A percentile compares a stretch with the other conserved stretches of the same genome.
Evolutionary conservation across 129 eudicot genomes (phyloP).

Genomic region (Cynara cardunculus): DNA sequence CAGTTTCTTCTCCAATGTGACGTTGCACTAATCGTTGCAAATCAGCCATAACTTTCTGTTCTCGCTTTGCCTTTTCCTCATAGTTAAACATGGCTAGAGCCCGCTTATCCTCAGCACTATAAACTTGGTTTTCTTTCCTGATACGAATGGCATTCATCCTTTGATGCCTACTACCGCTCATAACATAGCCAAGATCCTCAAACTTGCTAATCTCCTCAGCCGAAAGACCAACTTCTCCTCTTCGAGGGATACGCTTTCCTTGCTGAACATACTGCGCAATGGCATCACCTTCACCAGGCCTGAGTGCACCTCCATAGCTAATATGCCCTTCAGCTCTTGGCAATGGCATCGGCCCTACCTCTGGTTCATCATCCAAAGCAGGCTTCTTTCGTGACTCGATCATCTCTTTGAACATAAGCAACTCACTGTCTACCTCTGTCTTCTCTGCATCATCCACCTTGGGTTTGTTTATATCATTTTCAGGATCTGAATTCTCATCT

Average conservation of each 20-base stretch:
- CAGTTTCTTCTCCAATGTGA: slow-evolving; percentile 81
- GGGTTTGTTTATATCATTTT: slow-evolving; percentile 24
- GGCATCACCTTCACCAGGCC: slow-evolving; percentile 99
- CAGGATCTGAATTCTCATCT: slow-evolving; percentile 31
- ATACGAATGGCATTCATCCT: slow-evolving; percentile 99
- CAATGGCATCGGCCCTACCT: slow-evolving; percentile 90
- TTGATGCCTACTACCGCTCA: slow-evolving; percentile 99
- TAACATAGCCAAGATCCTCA: slow-evolving; percentile 89
- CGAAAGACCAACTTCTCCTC: slow-evolving; percentile 98
- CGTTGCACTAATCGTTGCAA: slow-evolving; percentile 87
- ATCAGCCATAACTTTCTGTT: slow-evolving; percentile 98
- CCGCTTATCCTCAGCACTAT: slow-evolving; percentile 96
- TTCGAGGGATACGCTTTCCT: slow-evolving; percentile 97
- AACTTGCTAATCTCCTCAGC: slow-evolving; percentile 91
- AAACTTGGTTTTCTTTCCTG: slow-evolving; percentile 96
- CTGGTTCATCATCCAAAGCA: slow-evolving; percentile 52
- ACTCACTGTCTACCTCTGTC: slow-evolving; percentile 33
- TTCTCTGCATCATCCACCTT: slow-evolving; percentile 35
- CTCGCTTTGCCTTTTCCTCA: slow-evolving; percentile 95
- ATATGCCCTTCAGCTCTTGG: slow-evolving; percentile 97
- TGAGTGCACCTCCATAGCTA: slow-evolving; percentile 96
- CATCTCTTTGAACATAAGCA: slow-evolving; percentile 57
- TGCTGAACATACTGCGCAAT: slow-evolving; percentile 98
- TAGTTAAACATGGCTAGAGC: slow-evolving; percentile 96
- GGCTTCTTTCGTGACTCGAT: slow-evolving; percentile 54